Percentiles rank a stretch among this genome's conserved stretches.
These are phyloP conservation scores for Neoascochyta sp. DNA, from an alignment of 2,329 filamentous ascomycete genomes.

Conservation along the genomic window DNA sequence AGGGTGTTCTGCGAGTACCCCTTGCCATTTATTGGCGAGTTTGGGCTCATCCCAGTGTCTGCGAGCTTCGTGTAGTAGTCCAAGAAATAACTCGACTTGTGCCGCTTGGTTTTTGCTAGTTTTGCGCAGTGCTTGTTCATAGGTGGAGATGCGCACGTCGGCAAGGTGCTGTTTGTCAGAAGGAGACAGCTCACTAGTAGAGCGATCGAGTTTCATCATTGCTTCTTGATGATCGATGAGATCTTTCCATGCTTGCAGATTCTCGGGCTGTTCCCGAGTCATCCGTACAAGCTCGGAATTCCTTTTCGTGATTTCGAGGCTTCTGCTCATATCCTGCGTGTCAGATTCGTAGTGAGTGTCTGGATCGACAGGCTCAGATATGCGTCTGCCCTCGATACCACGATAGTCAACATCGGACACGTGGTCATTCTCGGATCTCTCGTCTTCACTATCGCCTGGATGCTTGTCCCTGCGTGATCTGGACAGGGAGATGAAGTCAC, in stretches of 20 bases:
- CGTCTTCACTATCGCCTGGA: constrained; percentile 11
- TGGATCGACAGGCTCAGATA: constrained; percentile 13
- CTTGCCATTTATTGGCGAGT: constrained; percentile 62
- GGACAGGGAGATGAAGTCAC: constrained; percentile 33
- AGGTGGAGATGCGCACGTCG: constrained; percentile 75
- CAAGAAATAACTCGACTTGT: constrained; percentile 60
- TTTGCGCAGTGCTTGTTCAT: constrained; percentile 69
- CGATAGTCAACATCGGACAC: constrained; percentile 33
- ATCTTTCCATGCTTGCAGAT: constrained; percentile 70
- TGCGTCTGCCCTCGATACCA: constrained; percentile 30
- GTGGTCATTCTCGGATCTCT: constrained; percentile 4
- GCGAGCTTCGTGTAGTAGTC: constrained; percentile 69
- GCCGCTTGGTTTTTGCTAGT: constrained; percentile 44
- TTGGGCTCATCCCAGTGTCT: constrained; percentile 67
- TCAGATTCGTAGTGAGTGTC: constrained; percentile 37
- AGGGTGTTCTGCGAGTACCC: constrained; percentile 55
- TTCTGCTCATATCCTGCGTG: constrained; percentile 7
- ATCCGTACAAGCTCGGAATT: constrained; percentile 60
- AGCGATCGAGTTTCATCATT: constrained; percentile 54
- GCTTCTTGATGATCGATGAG: constrained; percentile 75
- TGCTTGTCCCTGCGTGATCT: constrained; percentile 19
- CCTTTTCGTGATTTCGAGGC: constrained; percentile 44
- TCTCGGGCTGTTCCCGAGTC: constrained; percentile 62
- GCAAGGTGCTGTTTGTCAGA: constrained; percentile 67
- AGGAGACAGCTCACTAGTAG: constrained; percentile 46